These are phyloP conservation scores for Globisporangium ultimum DNA, from an alignment of 352 stramenopile species.

Conservation along the genomic window DNA sequence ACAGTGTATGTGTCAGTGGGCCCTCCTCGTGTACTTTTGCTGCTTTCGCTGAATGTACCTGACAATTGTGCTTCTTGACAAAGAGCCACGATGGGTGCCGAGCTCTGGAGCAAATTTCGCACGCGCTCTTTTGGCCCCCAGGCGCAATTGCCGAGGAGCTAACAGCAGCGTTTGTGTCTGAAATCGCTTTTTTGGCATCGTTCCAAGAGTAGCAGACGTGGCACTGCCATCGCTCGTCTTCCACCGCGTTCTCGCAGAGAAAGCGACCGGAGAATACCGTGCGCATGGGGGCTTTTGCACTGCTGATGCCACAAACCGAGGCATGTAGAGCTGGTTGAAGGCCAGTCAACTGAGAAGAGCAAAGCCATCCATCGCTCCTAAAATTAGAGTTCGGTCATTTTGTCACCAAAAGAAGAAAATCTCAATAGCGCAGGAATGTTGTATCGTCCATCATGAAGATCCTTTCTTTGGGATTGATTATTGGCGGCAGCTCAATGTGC, in stretches of 20 bases:
- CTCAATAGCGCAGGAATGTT: not conserved
- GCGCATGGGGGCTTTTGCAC: not conserved
- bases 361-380: no score
- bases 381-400: no score
- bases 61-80: constrained; percentile 15
- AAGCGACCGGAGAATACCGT: constrained; percentile 7
- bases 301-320: no score
- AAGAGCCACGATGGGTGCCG: constrained; percentile 26
- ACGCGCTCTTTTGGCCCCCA: not conserved
- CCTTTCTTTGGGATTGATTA: not conserved
- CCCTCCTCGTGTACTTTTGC: not conserved
- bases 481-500: constrained; percentile 13
- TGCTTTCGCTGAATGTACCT: constrained; percentile 13
- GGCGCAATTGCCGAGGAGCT: not conserved
- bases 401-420: not conserved
- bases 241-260: not conserved
- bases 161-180: not conserved
- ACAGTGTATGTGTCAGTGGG: not conserved
- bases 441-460: not conserved
- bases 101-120: constrained; percentile 17
- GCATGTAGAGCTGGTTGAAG: no score
- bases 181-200: not conserved
- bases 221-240: constrained; percentile 16
- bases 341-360: no score
- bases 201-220: constrained; percentile 20